Base-by-base conservation (phyloP, 495 filamentous ascomycete genomes). In the Aspergillus bertholletiae region DNA sequence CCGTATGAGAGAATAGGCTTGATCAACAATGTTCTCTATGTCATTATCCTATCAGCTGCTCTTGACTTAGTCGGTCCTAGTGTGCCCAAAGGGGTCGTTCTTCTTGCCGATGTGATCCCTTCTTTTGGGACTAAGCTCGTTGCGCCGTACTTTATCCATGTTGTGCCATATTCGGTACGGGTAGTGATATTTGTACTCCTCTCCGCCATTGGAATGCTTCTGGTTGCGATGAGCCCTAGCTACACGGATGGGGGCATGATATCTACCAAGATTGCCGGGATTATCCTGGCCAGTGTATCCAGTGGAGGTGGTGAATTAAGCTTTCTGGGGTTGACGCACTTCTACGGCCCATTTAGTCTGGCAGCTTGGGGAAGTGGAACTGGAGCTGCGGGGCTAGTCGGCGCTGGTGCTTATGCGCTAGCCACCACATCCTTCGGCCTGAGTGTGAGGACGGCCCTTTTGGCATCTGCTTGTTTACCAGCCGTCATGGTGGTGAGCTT, bases 1-100 rank as follows among this genome's bases (percentile, higher is more conserved):
- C 18, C n/a, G 49, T 13, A 6, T 26, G n/a, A 18, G 22, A 27
- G 7, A 9, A 28, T n/a, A 97, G 93, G 94, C 50, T 77, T 96
- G 6, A 89, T 98, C 68, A 98, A 98, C 72, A 97, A 97, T 74
- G 88, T 98, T 64, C 88, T 96, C 71, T 98, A 97, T 68, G 92
- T 98, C 28, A 88, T 98, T 67, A 90, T 98, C 68, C 85, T 98
- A 60, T 92, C 92, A 13, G 88, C 94, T n/a, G 93, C 94, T 20
- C 87, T 96, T 55, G 94, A 98, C 67, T 87, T 98, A 53, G 94
- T 97, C 65, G 92, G 92, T 11, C 84, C 88, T 34, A 65, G 74
- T 45, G 77, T 96, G 1, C 94, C 93, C 24, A 97, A 96, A 69
- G 90, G 86, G 53, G 80, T 95, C 45, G 92, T 98, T 56, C 88